Evolutionary conservation across 2,329 filamentous ascomycete genomes (phyloP).

Genomic region (Phaeosphaeria sp.): DNA sequence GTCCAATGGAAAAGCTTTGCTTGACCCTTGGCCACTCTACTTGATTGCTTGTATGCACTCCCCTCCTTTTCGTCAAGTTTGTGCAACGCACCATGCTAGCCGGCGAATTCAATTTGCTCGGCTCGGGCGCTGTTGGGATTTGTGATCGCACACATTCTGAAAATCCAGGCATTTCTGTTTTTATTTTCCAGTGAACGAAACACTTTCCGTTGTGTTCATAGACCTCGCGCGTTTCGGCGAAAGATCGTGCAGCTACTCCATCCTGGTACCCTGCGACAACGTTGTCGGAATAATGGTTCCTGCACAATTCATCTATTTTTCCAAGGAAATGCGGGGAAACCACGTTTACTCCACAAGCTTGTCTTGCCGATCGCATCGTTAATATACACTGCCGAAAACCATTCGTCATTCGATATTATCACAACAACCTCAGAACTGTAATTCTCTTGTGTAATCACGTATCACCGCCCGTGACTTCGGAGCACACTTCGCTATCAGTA

Average conservation of each 20-base stretch:
- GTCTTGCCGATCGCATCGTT: slow-evolving; percentile 7
- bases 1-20: background rate
- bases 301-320: slow-evolving; percentile 3
- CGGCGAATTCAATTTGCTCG: background rate
- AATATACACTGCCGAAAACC: slow-evolving; percentile 4
- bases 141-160: background rate
- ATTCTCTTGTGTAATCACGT: background rate
- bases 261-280: background rate
- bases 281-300: slow-evolving; percentile 2
- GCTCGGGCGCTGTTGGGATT: background rate
- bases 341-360: slow-evolving; percentile 16
- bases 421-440: background rate
- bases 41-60: background rate
- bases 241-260: background rate
- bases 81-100: background rate
- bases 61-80: background rate
- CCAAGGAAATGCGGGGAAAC: slow-evolving; percentile 18
- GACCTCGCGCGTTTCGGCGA: background rate
- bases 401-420: slow-evolving; percentile 7
- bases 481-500: background rate
- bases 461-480: background rate
- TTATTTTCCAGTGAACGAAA: background rate
- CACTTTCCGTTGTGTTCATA: background rate
- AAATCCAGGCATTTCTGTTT: background rate
- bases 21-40: background rate